These are phyloP conservation scores for Eucalyptus sideroxylon DNA, from an alignment of 345 rosid genomes.

Conservation along the genomic window DNA sequence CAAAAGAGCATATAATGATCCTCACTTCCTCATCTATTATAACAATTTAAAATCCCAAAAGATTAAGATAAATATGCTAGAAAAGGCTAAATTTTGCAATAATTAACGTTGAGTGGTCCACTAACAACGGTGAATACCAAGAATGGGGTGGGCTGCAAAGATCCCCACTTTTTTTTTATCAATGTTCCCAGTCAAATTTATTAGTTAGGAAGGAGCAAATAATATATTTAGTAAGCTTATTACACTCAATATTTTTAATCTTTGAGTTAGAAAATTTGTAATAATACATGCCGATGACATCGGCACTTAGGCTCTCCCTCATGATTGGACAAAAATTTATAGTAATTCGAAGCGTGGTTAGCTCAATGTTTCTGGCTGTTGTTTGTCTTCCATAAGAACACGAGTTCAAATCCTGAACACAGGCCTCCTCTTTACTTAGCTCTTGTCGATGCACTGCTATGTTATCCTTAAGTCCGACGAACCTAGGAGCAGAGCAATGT, in stretches of 20 bases:
- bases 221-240: background rate
- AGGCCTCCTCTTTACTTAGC: background rate
- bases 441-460: background rate
- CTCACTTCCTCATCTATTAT: background rate
- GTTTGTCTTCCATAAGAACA: background rate
- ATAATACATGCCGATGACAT: background rate
- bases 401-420: background rate
- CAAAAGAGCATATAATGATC: background rate
- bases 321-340: background rate
- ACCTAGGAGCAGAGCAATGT: background rate
- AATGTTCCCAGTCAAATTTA: background rate
- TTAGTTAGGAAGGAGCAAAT: background rate
- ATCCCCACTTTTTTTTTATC: background rate
- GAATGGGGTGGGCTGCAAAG: background rate
- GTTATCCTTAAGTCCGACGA: background rate
- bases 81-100: background rate
- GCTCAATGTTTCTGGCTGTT: background rate
- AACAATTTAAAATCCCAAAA: background rate
- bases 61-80: background rate
- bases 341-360: background rate
- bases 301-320: background rate
- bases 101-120: background rate
- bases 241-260: background rate
- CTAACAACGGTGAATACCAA: background rate
- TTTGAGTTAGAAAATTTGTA: background rate